A percentile compares a stretch with the other conserved stretches of the same genome.
These are phyloP conservation scores for Marasmius sp. DNA, from an alignment of 1,284 basidiomycete genomes.

Conservation along the genomic window DNA sequence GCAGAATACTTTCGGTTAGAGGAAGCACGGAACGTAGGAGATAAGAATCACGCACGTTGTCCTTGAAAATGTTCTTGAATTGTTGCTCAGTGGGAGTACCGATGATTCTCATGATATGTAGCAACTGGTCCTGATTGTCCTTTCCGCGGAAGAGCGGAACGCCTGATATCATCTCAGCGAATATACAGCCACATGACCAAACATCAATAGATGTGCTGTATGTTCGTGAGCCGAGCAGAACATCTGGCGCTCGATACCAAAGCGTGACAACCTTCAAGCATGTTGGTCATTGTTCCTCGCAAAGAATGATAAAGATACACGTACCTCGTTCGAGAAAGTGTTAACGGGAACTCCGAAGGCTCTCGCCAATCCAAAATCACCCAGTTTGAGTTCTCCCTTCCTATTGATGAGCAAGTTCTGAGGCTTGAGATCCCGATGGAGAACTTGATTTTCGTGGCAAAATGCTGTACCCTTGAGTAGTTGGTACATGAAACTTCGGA, in stretches of 20 bases:
- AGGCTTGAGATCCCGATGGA: constrained; percentile 97
- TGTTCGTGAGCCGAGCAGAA: constrained; percentile 93
- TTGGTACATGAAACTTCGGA: constrained; percentile 97
- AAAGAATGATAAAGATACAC: constrained; percentile 18
- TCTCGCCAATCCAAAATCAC: constrained; percentile 92
- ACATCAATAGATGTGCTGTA: constrained; percentile 99
- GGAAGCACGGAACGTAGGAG: constrained; percentile 7
- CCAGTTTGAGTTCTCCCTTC: constrained; percentile 96
- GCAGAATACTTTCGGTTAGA: background rate
- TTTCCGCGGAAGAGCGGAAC: constrained; percentile 96
- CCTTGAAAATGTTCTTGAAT: constrained; percentile 86
- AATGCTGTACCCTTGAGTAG: constrained; percentile 97
- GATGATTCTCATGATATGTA: constrained; percentile 97
- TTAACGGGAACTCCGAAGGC: constrained; percentile 97
- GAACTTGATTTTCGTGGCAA: constrained; percentile 97
- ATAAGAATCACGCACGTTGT: constrained; percentile 67
- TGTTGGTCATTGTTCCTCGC: constrained; percentile 5
- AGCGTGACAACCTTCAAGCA: constrained; percentile 85
- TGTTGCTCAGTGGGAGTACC: constrained; percentile 93
- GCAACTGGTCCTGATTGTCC: constrained; percentile 96
- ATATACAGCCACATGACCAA: constrained; percentile 99
- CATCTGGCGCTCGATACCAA: constrained; percentile 99
- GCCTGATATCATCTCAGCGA: constrained; percentile 98
- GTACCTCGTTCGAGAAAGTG: constrained; percentile 92
- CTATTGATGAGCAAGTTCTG: constrained; percentile 98